These are phyloP conservation scores for Coemansia biformis DNA, from an alignment of 192 early-diverging fungal genomes.

Conservation along the genomic window DNA sequence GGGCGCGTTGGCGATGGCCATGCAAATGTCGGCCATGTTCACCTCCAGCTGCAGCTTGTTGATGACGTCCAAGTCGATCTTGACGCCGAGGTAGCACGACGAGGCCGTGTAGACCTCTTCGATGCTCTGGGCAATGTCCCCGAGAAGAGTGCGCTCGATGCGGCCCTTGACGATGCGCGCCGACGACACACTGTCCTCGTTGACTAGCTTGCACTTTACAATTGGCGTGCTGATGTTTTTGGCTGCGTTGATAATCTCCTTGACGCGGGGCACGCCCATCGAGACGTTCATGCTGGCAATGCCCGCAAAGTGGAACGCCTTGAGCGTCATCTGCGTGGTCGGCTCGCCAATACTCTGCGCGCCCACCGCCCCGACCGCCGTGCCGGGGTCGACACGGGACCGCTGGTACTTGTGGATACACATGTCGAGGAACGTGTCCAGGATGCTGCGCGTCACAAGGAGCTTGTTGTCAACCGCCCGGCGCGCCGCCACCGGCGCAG, in stretches of 20 bases:
- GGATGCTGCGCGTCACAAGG: conserved; percentile 66
- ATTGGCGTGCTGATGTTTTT: conserved; percentile 94
- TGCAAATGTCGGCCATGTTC: conserved; percentile 65
- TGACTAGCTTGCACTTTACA: conserved; percentile 71
- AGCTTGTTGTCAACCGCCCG: conserved; percentile 60
- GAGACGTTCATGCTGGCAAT: conserved; percentile 99
- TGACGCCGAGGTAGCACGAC: conserved; percentile 72
- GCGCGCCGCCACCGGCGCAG: conserved; percentile 31
- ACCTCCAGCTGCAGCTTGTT: conserved; percentile 86
- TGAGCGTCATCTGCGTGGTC: conserved; percentile 99
- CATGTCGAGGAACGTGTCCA: conserved; percentile 69
- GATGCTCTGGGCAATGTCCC: conserved; percentile 91
- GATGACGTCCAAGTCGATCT: conserved; percentile 81
- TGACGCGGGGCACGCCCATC: conserved; percentile 98
- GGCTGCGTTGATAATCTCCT: conserved; percentile 99
- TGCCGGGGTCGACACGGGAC: conserved; percentile 91
- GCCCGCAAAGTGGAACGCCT: conserved; percentile 99
- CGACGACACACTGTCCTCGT: conserved; percentile 60
- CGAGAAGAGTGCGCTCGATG: conserved; percentile 84
- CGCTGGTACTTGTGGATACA: conserved; percentile 79
- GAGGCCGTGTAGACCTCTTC: conserved; percentile 78
- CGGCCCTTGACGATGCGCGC: conserved; percentile 97
- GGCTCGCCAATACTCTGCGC: conserved; percentile 98
- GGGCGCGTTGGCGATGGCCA: conserved; percentile 70
- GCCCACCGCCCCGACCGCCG: conserved; percentile 94